phyloP scores from a whole-genome alignment of 2,329 filamentous ascomycete species.

The Fonsecaea nubica region DNA sequence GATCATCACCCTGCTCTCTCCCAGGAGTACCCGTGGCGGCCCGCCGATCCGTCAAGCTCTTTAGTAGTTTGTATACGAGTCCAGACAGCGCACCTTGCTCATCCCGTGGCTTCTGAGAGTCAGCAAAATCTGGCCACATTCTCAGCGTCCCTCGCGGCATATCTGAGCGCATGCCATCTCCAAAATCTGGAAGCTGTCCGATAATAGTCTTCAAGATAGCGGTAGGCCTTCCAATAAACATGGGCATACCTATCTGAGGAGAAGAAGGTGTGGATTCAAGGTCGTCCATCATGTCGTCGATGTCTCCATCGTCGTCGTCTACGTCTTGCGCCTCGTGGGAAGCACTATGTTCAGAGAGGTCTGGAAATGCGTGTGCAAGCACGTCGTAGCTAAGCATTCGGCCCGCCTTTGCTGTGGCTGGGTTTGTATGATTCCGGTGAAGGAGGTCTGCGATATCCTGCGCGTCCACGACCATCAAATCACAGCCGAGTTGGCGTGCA shows the following conservation, averaged over 20 bases:
- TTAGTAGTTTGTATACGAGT: slow-evolving; percentile 17
- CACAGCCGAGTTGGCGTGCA: slow-evolving; percentile 61
- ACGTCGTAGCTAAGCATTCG: slow-evolving; percentile 40
- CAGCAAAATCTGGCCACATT: slow-evolving; percentile 21
- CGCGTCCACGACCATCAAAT: slow-evolving; percentile 53
- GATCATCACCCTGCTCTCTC: slow-evolving; percentile 35
- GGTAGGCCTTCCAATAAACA: slow-evolving; percentile 32
- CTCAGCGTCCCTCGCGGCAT: slow-evolving; percentile 11
- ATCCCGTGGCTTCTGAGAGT: slow-evolving; percentile 14
- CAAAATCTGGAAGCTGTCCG: slow-evolving; percentile 26
- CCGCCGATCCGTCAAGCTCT: slow-evolving; percentile 23
- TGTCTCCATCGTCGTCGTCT: slow-evolving; percentile 10
- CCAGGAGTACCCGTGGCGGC: not conserved
- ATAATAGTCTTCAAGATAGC: slow-evolving; percentile 33
- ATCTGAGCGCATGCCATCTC: slow-evolving; percentile 7
- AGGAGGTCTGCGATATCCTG: slow-evolving; percentile 55
- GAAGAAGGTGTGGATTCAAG: slow-evolving; percentile 20
- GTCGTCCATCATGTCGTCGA: slow-evolving; percentile 29
- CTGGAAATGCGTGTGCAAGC: slow-evolving; percentile 30
- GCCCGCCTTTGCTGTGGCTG: slow-evolving; percentile 23
- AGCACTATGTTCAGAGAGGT: slow-evolving; percentile 19
- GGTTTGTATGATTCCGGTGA: slow-evolving; percentile 32
- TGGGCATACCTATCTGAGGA: slow-evolving; percentile 30
- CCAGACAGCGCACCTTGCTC: slow-evolving; percentile 7
- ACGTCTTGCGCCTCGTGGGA: slow-evolving; percentile 37